Evolutionary conservation across 2,329 filamentous ascomycete genomes (phyloP), one percentile per base, ranked within the genome.

Genomic region (Chrysosporium keratinophilum): DNA sequence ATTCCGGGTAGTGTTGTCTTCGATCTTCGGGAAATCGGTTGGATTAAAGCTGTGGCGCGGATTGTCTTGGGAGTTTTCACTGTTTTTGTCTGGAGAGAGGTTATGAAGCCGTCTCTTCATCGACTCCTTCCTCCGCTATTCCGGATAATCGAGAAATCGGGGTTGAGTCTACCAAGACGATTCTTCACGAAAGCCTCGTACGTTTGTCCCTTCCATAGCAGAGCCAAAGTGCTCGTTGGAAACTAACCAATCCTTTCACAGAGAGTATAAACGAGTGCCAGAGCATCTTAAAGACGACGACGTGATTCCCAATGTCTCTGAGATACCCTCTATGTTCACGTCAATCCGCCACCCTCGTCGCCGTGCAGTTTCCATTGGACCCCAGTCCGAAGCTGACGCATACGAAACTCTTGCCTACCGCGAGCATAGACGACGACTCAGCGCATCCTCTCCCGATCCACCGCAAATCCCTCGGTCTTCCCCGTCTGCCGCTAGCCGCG

Each of bases 401-500:
- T 95, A 96, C 71, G 93, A 98, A 73, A 88, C 89, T 17, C 76
- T 98, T 47, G 93, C 91, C 5, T 95, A 95, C 65, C 83, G 91
- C 17, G 88, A 95, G 61, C 80, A 84, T 59, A 75, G 76, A 55
- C 73, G 83, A 53, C 74, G 80, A 50, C 79, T 84, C 62, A 84
- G 80, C 61, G 71, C 76, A 20, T 76, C 74, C n/a, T 73, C 71
- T 7, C 44, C 43, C n/a, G 58, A 59, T 17, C 43, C 23, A 19
- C 43, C 49, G 10, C 35, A 65, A 59, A 54, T 10, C 28, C 10
- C 37, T 44, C 23, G 48, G 28, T 14, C 47, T 69, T 42, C 69
- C 70, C 40, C 52, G 17, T 47, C 34, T 35, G 17, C 46, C 37
- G 46, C 14, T 54, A 43, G 17, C 23, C 9, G 6, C n/a, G 42